Evolutionary conservation across 2,329 filamentous ascomycete species (phyloP), one percentile per base, ranked within the genome.

Genomic region (Trichoderma aggressivum): DNA sequence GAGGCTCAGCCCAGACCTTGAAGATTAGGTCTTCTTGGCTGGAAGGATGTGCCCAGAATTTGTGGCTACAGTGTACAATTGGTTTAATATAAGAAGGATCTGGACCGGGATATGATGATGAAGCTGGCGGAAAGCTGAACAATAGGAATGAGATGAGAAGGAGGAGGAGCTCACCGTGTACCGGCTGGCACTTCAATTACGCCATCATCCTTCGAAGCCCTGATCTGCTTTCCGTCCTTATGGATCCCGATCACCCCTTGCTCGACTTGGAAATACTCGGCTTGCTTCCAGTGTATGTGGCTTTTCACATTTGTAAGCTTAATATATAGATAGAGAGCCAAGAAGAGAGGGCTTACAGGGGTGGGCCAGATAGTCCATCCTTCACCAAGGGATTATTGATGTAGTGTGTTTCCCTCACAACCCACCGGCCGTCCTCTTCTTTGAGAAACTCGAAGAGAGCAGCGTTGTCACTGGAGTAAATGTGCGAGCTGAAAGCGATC

Each of bases 241-340:
- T 60, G 64, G 11, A 68, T 60, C 7, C 26, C 64, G 18, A 68
- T 60, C 3, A 68, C 26, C 2, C 64, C 64, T 18, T 68, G 55
- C 24, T 68, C 64, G 16, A 68, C 53, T 47, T 60, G 36, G 16
- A 68, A 68, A 10, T 59, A 68, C 6, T 68, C 65, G 1, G 36
- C 34, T 6, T 68, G 65, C 10, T 68, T 68, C 65, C 65, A 68
- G 21, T 68, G 65, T 34, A 68, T 68, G n/a, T 68, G 65, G 18
- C 65, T 68, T n/a, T 28, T 8, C 30, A 1, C 21, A 43, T 11
- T 12, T 16, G 16, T 34, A 24, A 60, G 62, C 47, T 26, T 34
- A 26, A 32, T 0, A n/a, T 34, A 2, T 14, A 21, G 3, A 47
- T 12, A 28, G 3, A 14, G 7, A 26, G 14, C 11, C 7, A 3